A percentile compares a stretch with the other conserved stretches of the same genome.
Evolutionary conservation across 805 yeast genomes (phyloP).

Genomic region (Barnettozyma siamensis): DNA sequence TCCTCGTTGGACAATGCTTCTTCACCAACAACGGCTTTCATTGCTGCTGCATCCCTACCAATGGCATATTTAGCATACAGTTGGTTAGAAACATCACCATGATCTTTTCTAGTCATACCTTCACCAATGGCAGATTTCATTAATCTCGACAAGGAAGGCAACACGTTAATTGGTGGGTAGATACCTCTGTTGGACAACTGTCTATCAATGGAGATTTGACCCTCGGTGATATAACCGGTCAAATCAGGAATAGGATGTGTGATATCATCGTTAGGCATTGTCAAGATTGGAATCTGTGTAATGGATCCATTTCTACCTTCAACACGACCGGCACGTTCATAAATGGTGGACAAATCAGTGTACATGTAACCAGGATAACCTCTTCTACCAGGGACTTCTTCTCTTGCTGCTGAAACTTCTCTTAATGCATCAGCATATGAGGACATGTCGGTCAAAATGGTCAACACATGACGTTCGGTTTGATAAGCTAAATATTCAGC

Average conservation of each 20-base stretch:
- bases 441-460: constrained; percentile 98
- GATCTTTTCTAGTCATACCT: constrained; percentile 99
- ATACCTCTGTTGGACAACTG: constrained; percentile 94
- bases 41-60: constrained; percentile 99
- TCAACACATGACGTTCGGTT: constrained; percentile 97
- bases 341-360: constrained; percentile 97
- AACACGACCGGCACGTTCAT: constrained; percentile 99
- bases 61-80: constrained; percentile 98
- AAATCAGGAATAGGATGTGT: constrained; percentile 99
- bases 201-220: constrained; percentile 96
- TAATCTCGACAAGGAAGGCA: constrained; percentile 95
- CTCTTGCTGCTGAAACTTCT: constrained; percentile 99
- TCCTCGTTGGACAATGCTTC: constrained; percentile 98
- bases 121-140: constrained; percentile 99
- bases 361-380: constrained; percentile 99
- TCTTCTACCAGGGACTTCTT: constrained; percentile 99
- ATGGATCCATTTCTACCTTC: constrained; percentile 99
- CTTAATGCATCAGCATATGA: constrained; percentile 99
- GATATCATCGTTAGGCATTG: constrained; percentile 99
- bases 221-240: constrained; percentile 99
- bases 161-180: constrained; percentile 97
- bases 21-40: constrained; percentile 99
- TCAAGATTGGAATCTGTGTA: constrained; percentile 96
- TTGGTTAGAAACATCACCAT: constrained; percentile 98
- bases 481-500: constrained; percentile 98